Base-by-base conservation (phyloP, 2,329 filamentous ascomycete genomes). In the Phialophora tarda region DNA sequence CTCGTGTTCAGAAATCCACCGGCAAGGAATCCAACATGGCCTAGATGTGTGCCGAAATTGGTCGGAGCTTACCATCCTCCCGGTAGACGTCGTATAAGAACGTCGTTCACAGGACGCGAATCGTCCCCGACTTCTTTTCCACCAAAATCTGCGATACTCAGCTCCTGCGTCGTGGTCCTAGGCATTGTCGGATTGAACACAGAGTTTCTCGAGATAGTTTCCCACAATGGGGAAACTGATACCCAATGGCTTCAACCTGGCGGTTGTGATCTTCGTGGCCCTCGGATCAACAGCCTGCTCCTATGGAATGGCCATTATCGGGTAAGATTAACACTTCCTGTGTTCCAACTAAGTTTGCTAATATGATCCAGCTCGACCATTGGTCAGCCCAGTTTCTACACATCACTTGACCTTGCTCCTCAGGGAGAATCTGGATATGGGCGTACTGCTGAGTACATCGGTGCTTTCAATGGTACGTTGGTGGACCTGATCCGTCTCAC, bases 361-460 rank as follows among this genome's bases (percentile, higher is more conserved):
- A 66, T 44, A 23, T 7, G 54, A 26, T 55, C 24, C 26, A 67
- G 65, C 32, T 68, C 67, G 26, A 82, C 80, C 1, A 77, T 83
- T 58, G 82, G 81, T 2, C 81, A 83, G 64, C 80, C 81, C 3
- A 78, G 74, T 44, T 82, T 82, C 74, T 82, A 80, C 72, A 74
- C 70, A 4, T 79, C 78, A 71, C 77, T 82, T 56, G 68, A 77
- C 32, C 75, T 83, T 12, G 77, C 78, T 5, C 62, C 75, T 6
- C 71, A 75, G 63, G 77, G 75, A 10, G 73, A 78, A 60, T 76
- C 79, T 3, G 79, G 79, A 24, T 82, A 82, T 68, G 69, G 69
- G 1, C 77, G 78, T 53, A 82, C 81, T 0, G 76, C 79, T 3
- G 77, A 78, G 64, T 75, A 80, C 23, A 79, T 82, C 51, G 81